Evolutionary conservation across 1,139 yeast genomes (phyloP), one percentile per base, ranked within the genome.

Genomic region (Candida sanyaensis): DNA sequence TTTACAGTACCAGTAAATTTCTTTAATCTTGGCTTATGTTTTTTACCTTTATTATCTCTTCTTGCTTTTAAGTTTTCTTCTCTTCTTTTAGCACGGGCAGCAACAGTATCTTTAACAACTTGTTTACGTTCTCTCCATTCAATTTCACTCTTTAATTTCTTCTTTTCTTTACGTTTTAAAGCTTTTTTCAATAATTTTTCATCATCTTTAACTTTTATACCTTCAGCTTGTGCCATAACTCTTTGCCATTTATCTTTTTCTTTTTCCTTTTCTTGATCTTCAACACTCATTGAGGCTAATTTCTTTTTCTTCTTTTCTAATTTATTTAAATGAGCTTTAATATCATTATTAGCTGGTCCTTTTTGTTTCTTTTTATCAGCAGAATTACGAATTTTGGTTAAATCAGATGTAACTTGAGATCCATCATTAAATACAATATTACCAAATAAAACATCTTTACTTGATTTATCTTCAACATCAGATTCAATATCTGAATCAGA

Each of bases 111-210:
- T 50, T 81, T 81, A 21, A 93, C 96, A 37, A 78, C 77, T 59
- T 86, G 88, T 66, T 86, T 84, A 59, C 98, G 82, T 47, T 91
- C 97, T 56, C 74, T 80, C 97, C 97, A 90, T 65, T 89, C 95
- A 44, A 83, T 72, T 58, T 88, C 93, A 55, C 95, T 86, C 70
- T 82, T 87, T 60, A 88, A 78, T 70, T 90, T 91, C 63, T 80
- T 77, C 53, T 86, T 81, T 59, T 88, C 96, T 62, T 89, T 88
- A 58, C 88, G 79, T 71, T 88, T 91, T 53, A 93, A 69, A 1
- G 98, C 89, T 65, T 90, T 92, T 60, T 85, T 86, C 65, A 95
- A 78, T 57, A 93, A 71, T 62, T 83, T 86, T 64, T 92, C 99
- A 64, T 93, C 96, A 65, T 95, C 97, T 59, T 87, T 88, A 43